Conservation (phyloP, 2,329 filamentous ascomycete genomes). For the Paraphoma sp. region DNA sequence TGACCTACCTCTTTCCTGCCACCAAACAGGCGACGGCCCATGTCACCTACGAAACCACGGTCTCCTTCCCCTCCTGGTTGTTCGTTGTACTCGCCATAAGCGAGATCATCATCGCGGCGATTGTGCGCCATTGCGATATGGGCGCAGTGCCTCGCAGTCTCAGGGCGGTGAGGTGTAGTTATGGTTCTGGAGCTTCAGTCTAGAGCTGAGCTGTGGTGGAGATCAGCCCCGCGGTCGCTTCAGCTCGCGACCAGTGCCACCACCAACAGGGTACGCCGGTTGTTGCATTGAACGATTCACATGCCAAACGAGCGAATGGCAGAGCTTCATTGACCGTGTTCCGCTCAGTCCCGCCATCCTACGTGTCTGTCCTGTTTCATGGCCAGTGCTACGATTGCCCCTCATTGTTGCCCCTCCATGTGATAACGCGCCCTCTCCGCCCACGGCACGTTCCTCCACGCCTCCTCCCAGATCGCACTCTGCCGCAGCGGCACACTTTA, state of each 20-base stretch:
- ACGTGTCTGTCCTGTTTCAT: too few relatives aligned
- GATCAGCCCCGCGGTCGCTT: background rate
- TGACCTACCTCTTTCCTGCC: constrained; percentile 40
- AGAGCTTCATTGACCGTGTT: background rate
- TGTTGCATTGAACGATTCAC: background rate
- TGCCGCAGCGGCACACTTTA: background rate
- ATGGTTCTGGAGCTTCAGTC: background rate
- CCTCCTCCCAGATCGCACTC: background rate
- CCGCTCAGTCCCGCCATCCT: too few relatives aligned
- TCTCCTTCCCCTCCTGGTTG: constrained; percentile 50
- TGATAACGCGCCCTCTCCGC: too few relatives aligned
- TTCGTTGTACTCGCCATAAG: constrained; percentile 61
- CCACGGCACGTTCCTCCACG: background rate
- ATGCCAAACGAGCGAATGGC: background rate
- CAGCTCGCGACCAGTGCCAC: background rate
- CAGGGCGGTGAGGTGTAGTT: background rate
- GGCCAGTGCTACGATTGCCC: background rate
- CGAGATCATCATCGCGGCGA: constrained; percentile 58
- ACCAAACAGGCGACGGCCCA: constrained; percentile 55
- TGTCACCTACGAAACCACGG: constrained; percentile 60
- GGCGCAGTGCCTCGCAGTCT: constrained; percentile 16
- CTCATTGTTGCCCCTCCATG: background rate
- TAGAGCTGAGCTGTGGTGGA: background rate
- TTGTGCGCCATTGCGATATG: constrained; percentile 37
- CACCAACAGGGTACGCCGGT: background rate